phyloP scores from a whole-genome alignment of 352 stramenopile species.

The Phytophthora podocarpi region DNA sequence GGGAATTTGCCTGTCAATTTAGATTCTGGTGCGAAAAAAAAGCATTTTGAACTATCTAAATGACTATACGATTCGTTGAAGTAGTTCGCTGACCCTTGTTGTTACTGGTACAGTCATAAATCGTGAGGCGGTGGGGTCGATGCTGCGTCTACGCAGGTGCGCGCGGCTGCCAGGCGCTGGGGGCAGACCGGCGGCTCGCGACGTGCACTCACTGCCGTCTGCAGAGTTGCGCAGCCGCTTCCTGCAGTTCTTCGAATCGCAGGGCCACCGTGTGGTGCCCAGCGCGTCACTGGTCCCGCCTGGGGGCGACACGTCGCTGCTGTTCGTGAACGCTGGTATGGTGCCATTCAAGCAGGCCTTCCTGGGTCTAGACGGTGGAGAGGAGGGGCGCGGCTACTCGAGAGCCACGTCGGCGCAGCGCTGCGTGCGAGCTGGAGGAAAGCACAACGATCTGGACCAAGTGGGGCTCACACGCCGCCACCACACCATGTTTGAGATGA shows the following conservation, averaged over 20 bases:
- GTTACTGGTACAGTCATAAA: too few species aligned
- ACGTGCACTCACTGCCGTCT: constrained; percentile 48
- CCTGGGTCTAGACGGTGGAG: constrained; percentile 51
- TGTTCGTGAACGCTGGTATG: constrained; percentile 98
- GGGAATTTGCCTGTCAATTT: constrained; percentile 3
- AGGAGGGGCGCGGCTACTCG: constrained; percentile 81
- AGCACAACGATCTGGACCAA: constrained; percentile 99
- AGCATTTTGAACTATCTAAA: background rate
- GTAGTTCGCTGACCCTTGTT: too few species aligned
- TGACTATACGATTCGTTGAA: background rate
- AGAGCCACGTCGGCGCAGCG: constrained; percentile 95
- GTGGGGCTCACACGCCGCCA: constrained; percentile 97
- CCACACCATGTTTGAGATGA: constrained; percentile 99
- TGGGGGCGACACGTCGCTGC: constrained; percentile 91
- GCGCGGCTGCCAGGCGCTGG: background rate
- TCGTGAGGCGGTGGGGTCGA: constrained; percentile 32
- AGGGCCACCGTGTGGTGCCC: constrained; percentile 65
- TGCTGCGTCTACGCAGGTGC: constrained; percentile 26
- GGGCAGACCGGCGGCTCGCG: constrained; percentile 7
- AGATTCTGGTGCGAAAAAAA: constrained; percentile 21
- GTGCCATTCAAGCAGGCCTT: constrained; percentile 95
- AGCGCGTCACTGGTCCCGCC: constrained; percentile 77
- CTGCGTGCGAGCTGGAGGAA: constrained; percentile 97
- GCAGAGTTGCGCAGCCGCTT: constrained; percentile 58
- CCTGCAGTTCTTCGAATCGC: constrained; percentile 69